These are phyloP conservation scores for Microsporum ferrugineum DNA, from an alignment of 2,329 filamentous ascomycete genomes.

Conservation along the genomic window DNA sequence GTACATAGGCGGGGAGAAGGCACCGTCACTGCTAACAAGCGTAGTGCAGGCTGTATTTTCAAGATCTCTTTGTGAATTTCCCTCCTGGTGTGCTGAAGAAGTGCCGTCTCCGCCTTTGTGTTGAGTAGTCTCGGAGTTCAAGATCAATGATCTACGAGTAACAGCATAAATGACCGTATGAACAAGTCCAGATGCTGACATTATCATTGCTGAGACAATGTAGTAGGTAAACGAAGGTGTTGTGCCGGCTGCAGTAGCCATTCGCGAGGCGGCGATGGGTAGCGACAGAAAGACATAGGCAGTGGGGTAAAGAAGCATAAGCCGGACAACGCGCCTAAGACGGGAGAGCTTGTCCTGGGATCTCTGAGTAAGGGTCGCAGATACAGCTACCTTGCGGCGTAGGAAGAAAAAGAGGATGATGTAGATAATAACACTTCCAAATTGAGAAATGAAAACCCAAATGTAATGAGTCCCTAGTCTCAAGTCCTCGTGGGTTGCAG, in stretches of 20 bases:
- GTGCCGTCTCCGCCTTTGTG: background rate
- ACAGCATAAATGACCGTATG: slow-evolving; percentile 48
- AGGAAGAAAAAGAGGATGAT: slow-evolving; percentile 39
- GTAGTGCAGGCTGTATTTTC: background rate
- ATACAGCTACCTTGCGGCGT: slow-evolving; percentile 33
- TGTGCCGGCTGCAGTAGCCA: slow-evolving; percentile 28
- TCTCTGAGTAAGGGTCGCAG: slow-evolving; percentile 21
- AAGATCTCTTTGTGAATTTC: background rate
- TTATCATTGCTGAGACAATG: slow-evolving; percentile 43
- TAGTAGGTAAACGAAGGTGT: slow-evolving; percentile 33
- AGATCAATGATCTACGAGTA: slow-evolving; percentile 44
- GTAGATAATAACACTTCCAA: slow-evolving; percentile 40
- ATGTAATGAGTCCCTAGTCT: slow-evolving; percentile 42
- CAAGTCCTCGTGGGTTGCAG: slow-evolving; percentile 30
- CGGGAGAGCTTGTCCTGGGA: background rate
- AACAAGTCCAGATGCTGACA: slow-evolving; percentile 47
- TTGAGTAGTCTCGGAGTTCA: slow-evolving; percentile 15
- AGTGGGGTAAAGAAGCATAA: slow-evolving; percentile 38
- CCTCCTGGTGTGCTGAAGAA: background rate
- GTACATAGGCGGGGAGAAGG: background rate
- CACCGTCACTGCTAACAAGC: background rate
- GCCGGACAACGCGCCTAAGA: slow-evolving; percentile 30
- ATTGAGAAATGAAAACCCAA: slow-evolving; percentile 44
- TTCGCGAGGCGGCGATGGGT: slow-evolving; percentile 44
- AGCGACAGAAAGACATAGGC: slow-evolving; percentile 52